Conservation (phyloP, 2,329 filamentous ascomycete genomes). For the Teratosphaeria pseudoeucalypti region DNA sequence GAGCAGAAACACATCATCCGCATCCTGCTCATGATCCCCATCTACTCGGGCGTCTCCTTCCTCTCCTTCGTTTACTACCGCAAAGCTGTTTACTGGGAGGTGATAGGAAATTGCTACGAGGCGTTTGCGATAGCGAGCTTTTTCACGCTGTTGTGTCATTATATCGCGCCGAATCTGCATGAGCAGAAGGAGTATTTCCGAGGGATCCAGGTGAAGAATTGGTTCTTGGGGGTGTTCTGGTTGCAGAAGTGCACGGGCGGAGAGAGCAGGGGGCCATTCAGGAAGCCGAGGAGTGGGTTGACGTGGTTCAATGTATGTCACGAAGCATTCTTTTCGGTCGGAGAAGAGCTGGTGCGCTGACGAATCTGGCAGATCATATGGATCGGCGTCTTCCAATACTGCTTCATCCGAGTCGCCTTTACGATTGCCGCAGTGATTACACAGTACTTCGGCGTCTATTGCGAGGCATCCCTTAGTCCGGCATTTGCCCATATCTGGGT, state of each 20-base stretch:
- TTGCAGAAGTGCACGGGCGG: conserved; percentile 61
- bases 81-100: conserved; percentile 69
- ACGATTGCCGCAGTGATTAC: conserved; percentile 67
- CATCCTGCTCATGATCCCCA: conserved; percentile 22
- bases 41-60: conserved; percentile 62
- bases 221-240: conserved; percentile 66
- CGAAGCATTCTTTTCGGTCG: too few species aligned
- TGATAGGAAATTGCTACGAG: conserved; percentile 77
- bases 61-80: conserved; percentile 65
- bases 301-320: conserved; percentile 71
- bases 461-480: conserved; percentile 66
- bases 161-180: conserved; percentile 66
- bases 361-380: conserved; percentile 52
- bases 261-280: conserved; percentile 53
- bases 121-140: conserved; percentile 81
- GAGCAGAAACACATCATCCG: conserved; percentile 25
- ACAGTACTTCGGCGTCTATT: conserved; percentile 59
- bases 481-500: conserved; percentile 81
- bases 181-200: conserved; percentile 76
- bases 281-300: conserved; percentile 67
- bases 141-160: conserved; percentile 73
- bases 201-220: conserved; percentile 52
- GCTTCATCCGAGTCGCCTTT: conserved; percentile 68
- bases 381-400: conserved; percentile 78
- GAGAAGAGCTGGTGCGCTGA: neutral